Evolutionary conservation across 768 basidiomycete genomes (phyloP).

Genomic region (Pulveroboletus sp.): DNA sequence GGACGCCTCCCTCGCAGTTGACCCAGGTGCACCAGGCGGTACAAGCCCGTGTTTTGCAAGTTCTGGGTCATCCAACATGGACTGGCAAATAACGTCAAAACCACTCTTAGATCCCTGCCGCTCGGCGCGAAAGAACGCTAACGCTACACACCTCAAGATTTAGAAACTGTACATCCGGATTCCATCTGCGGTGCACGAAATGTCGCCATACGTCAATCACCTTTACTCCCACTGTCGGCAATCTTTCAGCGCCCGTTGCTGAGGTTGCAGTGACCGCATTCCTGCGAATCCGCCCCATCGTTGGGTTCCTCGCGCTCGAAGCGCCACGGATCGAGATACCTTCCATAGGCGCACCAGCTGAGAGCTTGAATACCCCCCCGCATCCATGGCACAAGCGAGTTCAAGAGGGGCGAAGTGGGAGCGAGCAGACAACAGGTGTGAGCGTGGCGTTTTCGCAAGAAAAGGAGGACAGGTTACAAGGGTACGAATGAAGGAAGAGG

Average conservation of each 20-base stretch:
- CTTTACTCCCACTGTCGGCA: slow-evolving; percentile 31
- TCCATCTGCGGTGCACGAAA: slow-evolving; percentile 72
- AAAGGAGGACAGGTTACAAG: slow-evolving; percentile 6
- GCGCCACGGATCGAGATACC: slow-evolving; percentile 68
- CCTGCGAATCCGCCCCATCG: slow-evolving; percentile 56
- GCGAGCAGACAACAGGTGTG: slow-evolving; percentile 34
- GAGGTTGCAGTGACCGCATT: slow-evolving; percentile 45
- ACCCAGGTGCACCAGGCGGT: slow-evolving; percentile 67
- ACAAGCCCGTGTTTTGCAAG: slow-evolving; percentile 68
- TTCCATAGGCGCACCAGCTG: slow-evolving; percentile 39
- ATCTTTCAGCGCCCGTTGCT: slow-evolving; percentile 8
- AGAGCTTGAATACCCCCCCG: slow-evolving; percentile 34
- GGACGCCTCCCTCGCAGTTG: slow-evolving; percentile 62
- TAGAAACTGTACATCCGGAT: slow-evolving; percentile 64
- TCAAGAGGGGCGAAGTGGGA: slow-evolving; percentile 24
- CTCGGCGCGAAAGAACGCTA: neutral
- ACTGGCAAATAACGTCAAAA: slow-evolving; percentile 40
- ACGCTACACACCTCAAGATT: slow-evolving; percentile 72
- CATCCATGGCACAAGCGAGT: slow-evolving; percentile 18
- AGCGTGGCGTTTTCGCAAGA: slow-evolving; percentile 33
- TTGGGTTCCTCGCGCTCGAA: slow-evolving; percentile 40
- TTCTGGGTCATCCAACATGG: slow-evolving; percentile 74
- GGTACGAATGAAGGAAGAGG: slow-evolving; percentile 7
- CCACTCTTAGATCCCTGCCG: neutral
- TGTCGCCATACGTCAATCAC: slow-evolving; percentile 71